A percentile compares a stretch with the other conserved stretches of the same genome.
Conservation (phyloP, 2,329 filamentous ascomycete species). For the Coniochaeta sp. region DNA sequence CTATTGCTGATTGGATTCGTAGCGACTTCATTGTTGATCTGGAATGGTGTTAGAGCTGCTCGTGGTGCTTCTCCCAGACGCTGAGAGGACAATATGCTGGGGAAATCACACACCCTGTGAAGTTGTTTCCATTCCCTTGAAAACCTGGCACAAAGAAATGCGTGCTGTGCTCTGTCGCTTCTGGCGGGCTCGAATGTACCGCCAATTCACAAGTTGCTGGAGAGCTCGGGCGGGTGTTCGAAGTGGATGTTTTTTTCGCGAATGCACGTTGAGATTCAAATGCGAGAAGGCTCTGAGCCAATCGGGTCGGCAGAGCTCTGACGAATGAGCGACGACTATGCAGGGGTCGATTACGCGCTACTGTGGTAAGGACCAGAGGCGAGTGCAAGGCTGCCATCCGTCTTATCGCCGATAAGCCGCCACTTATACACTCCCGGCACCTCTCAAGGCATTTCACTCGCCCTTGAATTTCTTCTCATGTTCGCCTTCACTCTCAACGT, state of each 20-base stretch:
- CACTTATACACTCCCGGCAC: neutral
- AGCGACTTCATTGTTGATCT: constrained; percentile 18
- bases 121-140: neutral
- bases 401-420: constrained; percentile 4
- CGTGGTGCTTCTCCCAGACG: too few species aligned
- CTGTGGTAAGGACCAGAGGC: too few species aligned
- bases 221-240: neutral
- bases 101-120: neutral
- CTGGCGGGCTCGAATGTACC: neutral
- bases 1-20: constrained; percentile 19
- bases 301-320: neutral
- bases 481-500: too few species aligned
- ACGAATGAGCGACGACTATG: neutral
- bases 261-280: neutral
- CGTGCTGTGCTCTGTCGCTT: neutral
- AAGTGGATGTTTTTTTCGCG: constrained; percentile 1
- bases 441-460: too few species aligned
- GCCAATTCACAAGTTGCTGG: neutral
- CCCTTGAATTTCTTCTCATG: neutral
- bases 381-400: neutral
- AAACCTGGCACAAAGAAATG: neutral
- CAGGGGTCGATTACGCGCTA: too few species aligned
- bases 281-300: neutral
- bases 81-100: too few species aligned
- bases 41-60: neutral